Evolutionary conservation across 2,329 filamentous ascomycete species (phyloP), one percentile per base, ranked within the genome.

Genomic region (Knoxdaviesia capensis): DNA sequence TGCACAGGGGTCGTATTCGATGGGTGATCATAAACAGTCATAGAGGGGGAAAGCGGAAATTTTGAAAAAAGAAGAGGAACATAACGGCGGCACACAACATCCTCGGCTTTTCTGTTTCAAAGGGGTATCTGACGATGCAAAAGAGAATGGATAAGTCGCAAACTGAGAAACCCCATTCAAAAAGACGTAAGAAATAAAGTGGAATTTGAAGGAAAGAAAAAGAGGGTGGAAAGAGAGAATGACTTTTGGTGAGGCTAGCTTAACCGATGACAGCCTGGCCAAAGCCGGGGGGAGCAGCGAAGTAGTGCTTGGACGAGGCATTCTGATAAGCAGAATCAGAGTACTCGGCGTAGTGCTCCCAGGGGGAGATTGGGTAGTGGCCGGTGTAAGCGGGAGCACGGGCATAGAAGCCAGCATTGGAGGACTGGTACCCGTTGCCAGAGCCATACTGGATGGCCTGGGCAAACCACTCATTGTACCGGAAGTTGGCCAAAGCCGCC

Each of bases 401-500:
- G 5, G 59, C 55, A 34, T 57, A 54, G 43, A 62, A 63, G 34
- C 59, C 61, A n/a, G 52, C 51, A 42, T 57, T 62, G 39, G 38
- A 30, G 20, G 20, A 20, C 6, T 46, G 44, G 41, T 44, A 61
- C 6, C 53, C 53, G 43, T 66, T 69, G 11, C 63, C 62, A 11
- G 46, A 60, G 47, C 59, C 59, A 46, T 64, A 63, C 50, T 63
- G 62, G 6, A 58, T 56, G 28, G 58, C 53, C 44, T 65, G 60
- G 6, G 60, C 57, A 45, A 74, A 72, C 68, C 68, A 75, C 37
- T 75, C 71, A 30, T 69, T 66, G 54, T 74, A 74, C 34, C 62
- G 66, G 28, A 64, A 59, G 43, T 72, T 73, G 48, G 63, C 61
- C 1, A 69, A 66, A 0, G 69, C 62, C 4, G 70, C 66, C 36